Evolutionary conservation across 2,329 filamentous ascomycete species (phyloP).

Genomic region (Ploettnerulaceae sp.): DNA sequence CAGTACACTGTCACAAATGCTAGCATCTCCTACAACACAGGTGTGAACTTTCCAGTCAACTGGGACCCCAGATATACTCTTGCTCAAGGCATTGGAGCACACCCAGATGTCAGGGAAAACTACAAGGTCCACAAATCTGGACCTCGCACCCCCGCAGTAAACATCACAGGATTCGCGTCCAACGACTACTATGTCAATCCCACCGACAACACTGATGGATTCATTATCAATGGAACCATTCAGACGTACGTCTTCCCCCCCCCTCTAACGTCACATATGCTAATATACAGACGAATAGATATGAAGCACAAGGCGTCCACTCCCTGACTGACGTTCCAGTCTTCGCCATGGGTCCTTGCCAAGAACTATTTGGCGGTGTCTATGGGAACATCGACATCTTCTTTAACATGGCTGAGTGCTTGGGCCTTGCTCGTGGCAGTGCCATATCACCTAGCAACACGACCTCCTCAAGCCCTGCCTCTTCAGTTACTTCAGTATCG

Average conservation of each 20-base stretch:
- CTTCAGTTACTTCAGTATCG: neutral
- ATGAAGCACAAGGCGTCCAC: slow-evolving; percentile 65
- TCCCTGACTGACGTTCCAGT: slow-evolving; percentile 74
- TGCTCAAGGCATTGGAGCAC: slow-evolving; percentile 64
- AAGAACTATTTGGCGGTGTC: slow-evolving; percentile 68
- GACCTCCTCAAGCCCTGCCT: neutral
- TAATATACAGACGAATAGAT: slow-evolving; percentile 14
- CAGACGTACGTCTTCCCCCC: slow-evolving; percentile 38
- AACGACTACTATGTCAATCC: slow-evolving; percentile 64
- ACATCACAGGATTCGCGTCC: slow-evolving; percentile 44
- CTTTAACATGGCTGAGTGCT: slow-evolving; percentile 53
- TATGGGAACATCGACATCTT: slow-evolving; percentile 70
- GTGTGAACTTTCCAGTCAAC: slow-evolving; percentile 72
- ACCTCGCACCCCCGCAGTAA: slow-evolving; percentile 56
- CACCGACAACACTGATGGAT: slow-evolving; percentile 59
- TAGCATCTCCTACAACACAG: slow-evolving; percentile 64
- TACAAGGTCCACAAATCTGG: slow-evolving; percentile 66
- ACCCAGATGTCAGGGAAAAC: slow-evolving; percentile 72
- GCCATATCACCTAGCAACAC: slow-evolving; percentile 13
- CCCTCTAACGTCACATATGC: neutral
- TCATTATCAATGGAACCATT: slow-evolving; percentile 72
- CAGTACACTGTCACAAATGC: slow-evolving; percentile 62
- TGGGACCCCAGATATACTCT: slow-evolving; percentile 84
- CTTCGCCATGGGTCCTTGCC: slow-evolving; percentile 73
- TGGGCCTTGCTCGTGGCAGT: slow-evolving; percentile 23